Base-by-base conservation (phyloP, 352 stramenopile genomes). In the Phytopythium cucurbitacearum region DNA sequence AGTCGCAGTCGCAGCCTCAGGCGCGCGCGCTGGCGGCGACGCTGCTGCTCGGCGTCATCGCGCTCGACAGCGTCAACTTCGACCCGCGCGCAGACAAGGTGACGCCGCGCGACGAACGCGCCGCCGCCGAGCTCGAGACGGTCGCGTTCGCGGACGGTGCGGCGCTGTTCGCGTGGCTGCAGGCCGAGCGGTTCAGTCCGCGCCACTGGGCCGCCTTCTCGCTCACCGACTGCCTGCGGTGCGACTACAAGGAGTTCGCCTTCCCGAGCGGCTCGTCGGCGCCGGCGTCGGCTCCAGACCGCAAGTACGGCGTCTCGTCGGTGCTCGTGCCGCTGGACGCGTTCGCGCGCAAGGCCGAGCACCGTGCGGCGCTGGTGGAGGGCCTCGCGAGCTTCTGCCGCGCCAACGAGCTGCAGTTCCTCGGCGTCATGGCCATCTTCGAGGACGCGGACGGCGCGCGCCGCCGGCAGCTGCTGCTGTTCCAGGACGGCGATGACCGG, bases 181-280 rank as follows among this genome's bases (percentile, higher is more conserved):
- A 89, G 33, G 61, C 51, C 4, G 76, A 89, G 51, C 89, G 88
- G 60, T 88, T 87, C 44, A 85, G 80, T 13, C 57, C 75, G 6
- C 57, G 15, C 7, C 79, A 89, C 51, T 93, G 83, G 83, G 41
- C n/a, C 7, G 50, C 52, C 15, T 90, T 93, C 51, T 71, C 78
- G 1, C 57, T 91, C 41, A 51, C 47, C 38, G 83, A 90, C 54
- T 91, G 80, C 60, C 65, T 94, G 46, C 57, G 73, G 45, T 85
- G 79, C 62, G 83, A 94, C 64, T 89, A 89, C 69, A 94, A 94
- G 48, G 76, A 91, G 60, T 91, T 91, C 33, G 47, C 61, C 15
- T 70, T 69, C 42, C 42, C 57, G 1, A 45, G 47, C 38, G 28
- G 28, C 4, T 34, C 1, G 4, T 37, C 46, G 40, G 21, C 28